Conservation (phyloP, 2,329 filamentous ascomycete genomes). For the Penicillium sp. region DNA sequence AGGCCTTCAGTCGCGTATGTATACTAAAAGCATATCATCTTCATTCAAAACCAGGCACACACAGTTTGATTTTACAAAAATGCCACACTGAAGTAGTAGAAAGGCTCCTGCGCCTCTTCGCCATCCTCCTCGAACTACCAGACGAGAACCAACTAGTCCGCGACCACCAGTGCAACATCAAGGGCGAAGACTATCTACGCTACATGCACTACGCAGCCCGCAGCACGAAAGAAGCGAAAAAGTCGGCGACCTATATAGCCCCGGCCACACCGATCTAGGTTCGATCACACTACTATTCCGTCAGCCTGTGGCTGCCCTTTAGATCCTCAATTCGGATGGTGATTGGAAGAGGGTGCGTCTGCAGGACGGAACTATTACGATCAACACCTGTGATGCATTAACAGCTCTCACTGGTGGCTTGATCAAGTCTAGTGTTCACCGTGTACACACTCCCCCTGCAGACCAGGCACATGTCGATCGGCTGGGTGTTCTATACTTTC, state of each 20-base stretch:
- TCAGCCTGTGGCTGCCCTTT: slow-evolving; percentile 63
- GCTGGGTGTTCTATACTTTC: slow-evolving; percentile 54
- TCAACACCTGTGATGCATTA: slow-evolving; percentile 59
- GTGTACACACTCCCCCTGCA: slow-evolving; percentile 56
- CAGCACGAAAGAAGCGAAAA: slow-evolving; percentile 55
- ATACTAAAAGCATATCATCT: not conserved
- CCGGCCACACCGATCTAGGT: slow-evolving; percentile 64
- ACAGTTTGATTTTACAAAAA: slow-evolving; percentile 26
- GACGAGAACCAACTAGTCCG: slow-evolving; percentile 63
- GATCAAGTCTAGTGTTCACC: slow-evolving; percentile 58
- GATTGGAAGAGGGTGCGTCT: slow-evolving; percentile 60
- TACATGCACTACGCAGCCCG: slow-evolving; percentile 66
- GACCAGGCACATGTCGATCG: slow-evolving; percentile 56
- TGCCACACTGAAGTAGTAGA: slow-evolving; percentile 42
- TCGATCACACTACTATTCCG: slow-evolving; percentile 64
- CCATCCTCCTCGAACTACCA: slow-evolving; percentile 65
- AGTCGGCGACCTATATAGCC: slow-evolving; percentile 52
- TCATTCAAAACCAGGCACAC: not conserved
- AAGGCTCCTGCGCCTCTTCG: slow-evolving; percentile 63
- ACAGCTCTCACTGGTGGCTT: slow-evolving; percentile 58
- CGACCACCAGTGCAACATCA: slow-evolving; percentile 64
- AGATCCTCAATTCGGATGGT: slow-evolving; percentile 58
- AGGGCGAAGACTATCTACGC: slow-evolving; percentile 66
- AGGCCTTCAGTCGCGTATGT: slow-evolving; percentile 57
- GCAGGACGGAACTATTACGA: slow-evolving; percentile 58